Conservation (phyloP, 108 stramenopile genomes). For the Fragilariopsis cylindrus region DNA sequence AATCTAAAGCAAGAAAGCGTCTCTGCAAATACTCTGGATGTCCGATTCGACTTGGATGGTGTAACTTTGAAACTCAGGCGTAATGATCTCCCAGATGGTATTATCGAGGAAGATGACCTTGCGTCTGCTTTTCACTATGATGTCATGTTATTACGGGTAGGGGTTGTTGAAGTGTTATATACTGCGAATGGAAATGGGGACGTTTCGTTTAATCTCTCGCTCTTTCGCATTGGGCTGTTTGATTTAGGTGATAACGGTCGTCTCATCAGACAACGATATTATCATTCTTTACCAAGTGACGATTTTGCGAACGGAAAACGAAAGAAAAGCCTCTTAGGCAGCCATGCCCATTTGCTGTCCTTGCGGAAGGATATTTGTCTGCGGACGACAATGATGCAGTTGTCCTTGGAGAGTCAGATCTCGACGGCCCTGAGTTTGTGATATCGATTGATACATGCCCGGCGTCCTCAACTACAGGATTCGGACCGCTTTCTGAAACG, state of each 20-base stretch:
- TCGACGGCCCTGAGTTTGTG: slow-evolving; percentile 44
- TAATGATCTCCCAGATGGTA: slow-evolving; percentile 44
- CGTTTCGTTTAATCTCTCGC: slow-evolving; percentile 36
- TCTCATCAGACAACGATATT: slow-evolving; percentile 42
- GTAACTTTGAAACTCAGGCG: slow-evolving; percentile 47
- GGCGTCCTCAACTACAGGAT: slow-evolving; percentile 20
- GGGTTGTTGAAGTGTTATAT: slow-evolving; percentile 33
- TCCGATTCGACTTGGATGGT: slow-evolving; percentile 48
- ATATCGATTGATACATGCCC: slow-evolving; percentile 39
- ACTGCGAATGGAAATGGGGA: slow-evolving; percentile 26
- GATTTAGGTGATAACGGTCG: slow-evolving; percentile 65
- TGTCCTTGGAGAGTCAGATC: slow-evolving; percentile 13
- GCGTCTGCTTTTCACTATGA: slow-evolving; percentile 47
- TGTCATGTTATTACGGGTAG: slow-evolving; percentile 41
- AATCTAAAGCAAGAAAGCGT: slow-evolving; percentile 13
- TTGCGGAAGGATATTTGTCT: slow-evolving; percentile 53
- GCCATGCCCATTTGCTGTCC: slow-evolving; percentile 55
- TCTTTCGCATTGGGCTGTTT: slow-evolving; percentile 50
- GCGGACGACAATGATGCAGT: slow-evolving; percentile 19
- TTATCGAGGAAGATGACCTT: slow-evolving; percentile 26
- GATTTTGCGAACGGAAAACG: slow-evolving; percentile 12
- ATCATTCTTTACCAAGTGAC: slow-evolving; percentile 5
- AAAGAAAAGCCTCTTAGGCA: slow-evolving; percentile 19
- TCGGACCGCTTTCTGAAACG: slow-evolving; percentile 14
- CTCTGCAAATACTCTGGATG: slow-evolving; percentile 30